These are phyloP conservation scores for Juglanconis sp. DNA, from an alignment of 2,329 filamentous ascomycete genomes.

Conservation along the genomic window DNA sequence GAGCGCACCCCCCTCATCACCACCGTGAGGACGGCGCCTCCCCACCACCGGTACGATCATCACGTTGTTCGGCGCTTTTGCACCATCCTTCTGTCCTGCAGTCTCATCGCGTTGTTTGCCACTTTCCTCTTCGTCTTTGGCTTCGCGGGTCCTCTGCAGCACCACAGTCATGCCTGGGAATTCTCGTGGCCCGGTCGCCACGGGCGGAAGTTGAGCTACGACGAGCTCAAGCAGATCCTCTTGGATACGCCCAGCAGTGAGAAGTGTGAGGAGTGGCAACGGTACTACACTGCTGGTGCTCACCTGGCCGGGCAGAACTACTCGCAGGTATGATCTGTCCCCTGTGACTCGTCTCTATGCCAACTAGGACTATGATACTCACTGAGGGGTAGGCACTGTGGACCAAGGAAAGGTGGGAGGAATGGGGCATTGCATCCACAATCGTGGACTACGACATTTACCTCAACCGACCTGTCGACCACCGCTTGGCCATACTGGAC, in stretches of 20 bases:
- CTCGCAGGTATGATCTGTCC: conserved; percentile 52
- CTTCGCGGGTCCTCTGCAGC: conserved; percentile 34
- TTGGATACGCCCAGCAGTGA: conserved; percentile 56
- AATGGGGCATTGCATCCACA: conserved; percentile 63
- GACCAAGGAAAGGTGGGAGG: conserved; percentile 71
- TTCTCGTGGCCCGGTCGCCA: conserved; percentile 28
- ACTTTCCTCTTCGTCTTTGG: conserved; percentile 40
- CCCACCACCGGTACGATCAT: conserved; percentile 55
- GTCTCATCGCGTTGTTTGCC: conserved; percentile 49
- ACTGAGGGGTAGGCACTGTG: conserved; percentile 55
- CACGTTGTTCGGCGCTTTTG: conserved; percentile 63
- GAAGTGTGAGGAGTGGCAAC: conserved; percentile 67
- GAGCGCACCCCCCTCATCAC: conserved; percentile 68
- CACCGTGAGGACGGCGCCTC: conserved; percentile 54
- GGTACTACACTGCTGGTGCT: conserved; percentile 72
- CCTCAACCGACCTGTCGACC: conserved; percentile 72
- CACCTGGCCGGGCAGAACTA: conserved; percentile 77
- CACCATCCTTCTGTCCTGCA: conserved; percentile 56
- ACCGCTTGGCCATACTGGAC: conserved; percentile 64
- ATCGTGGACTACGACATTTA: conserved; percentile 74
- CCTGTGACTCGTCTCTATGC: background rate
- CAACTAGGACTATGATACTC: background rate
- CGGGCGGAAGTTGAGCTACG: conserved; percentile 36
- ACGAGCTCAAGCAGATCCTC: conserved; percentile 54
- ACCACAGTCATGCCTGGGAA: conserved; percentile 26